Conservation (phyloP, 768 basidiomycete species). For the Mycena crocata region DNA sequence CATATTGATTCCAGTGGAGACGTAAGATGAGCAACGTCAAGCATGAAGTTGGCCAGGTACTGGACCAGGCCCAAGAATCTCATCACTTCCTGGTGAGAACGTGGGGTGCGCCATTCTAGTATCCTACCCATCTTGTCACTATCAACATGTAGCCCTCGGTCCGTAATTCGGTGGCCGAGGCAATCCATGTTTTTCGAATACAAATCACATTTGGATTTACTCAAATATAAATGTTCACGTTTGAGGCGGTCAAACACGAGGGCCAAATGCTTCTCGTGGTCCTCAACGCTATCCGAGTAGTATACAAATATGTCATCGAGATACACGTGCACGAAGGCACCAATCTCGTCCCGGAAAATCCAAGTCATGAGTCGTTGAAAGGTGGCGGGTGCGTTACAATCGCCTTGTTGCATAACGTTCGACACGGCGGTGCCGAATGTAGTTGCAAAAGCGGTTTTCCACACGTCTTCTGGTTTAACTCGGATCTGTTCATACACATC, state of each 20-base stretch:
- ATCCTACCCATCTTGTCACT: conserved; percentile 19
- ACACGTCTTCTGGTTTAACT: conserved; percentile 35
- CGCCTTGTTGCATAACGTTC: conserved; percentile 41
- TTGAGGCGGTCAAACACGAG: conserved; percentile 44
- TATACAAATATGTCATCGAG: conserved; percentile 60
- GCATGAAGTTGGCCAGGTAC: not conserved
- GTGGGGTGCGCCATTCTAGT: not conserved
- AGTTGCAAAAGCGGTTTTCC: conserved; percentile 42
- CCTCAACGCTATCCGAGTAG: conserved; percentile 48
- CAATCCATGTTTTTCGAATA: conserved; percentile 37
- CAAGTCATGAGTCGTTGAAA: conserved; percentile 58
- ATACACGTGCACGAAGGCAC: conserved; percentile 54
- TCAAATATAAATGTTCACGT: conserved; percentile 45
- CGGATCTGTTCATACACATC: conserved; percentile 51
- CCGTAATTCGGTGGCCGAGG: conserved; percentile 41
- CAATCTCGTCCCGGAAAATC: conserved; percentile 53
- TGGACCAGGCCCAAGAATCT: not conserved
- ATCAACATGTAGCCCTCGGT: conserved; percentile 43
- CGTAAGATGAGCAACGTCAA: not conserved
- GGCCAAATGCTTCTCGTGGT: conserved; percentile 49
- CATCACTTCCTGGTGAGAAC: not conserved
- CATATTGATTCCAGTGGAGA: not conserved
- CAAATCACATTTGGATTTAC: conserved; percentile 38
- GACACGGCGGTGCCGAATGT: not conserved
- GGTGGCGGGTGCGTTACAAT: conserved; percentile 59